Evolutionary conservation across 2,329 filamentous ascomycete species (phyloP).

Genomic region (Colletotrichum lindemuthianum): DNA sequence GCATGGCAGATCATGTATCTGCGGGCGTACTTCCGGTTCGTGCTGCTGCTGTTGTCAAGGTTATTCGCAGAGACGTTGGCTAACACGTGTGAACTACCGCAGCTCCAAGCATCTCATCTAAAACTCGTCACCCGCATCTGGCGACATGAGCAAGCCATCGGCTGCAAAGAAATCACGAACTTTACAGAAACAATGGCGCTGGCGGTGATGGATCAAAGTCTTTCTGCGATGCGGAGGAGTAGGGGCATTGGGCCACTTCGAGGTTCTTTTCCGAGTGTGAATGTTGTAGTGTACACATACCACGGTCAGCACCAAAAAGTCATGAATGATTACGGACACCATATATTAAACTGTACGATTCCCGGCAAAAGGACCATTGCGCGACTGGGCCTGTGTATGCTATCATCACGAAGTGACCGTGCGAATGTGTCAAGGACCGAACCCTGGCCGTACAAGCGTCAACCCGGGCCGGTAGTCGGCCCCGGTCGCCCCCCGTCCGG

Average conservation of each 20-base stretch:
- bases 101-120: conserved; percentile 78
- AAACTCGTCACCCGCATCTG: conserved; percentile 6
- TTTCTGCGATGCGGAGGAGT: conserved; percentile 23
- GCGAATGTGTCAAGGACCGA: neutral
- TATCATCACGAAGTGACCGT: neutral
- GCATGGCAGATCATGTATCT: conserved; percentile 98
- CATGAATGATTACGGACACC: conserved; percentile 35
- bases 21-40: conserved; percentile 90
- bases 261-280: conserved; percentile 31
- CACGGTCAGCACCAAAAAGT: conserved; percentile 32
- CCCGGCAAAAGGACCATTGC: too few relatives aligned
- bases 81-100: conserved; percentile 28
- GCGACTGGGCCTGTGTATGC: neutral
- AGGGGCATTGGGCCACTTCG: conserved; percentile 25
- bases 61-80: neutral
- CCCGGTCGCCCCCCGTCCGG: neutral
- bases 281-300: conserved; percentile 32
- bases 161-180: conserved; percentile 4
- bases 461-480: neutral
- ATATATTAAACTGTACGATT: neutral
- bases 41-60: neutral
- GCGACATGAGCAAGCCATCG: neutral
- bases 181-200: conserved; percentile 23
- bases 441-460: neutral
- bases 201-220: conserved; percentile 18